Evolutionary conservation across 2,329 filamentous ascomycete genomes (phyloP).

Genomic region (Fusarium phyllophilum): DNA sequence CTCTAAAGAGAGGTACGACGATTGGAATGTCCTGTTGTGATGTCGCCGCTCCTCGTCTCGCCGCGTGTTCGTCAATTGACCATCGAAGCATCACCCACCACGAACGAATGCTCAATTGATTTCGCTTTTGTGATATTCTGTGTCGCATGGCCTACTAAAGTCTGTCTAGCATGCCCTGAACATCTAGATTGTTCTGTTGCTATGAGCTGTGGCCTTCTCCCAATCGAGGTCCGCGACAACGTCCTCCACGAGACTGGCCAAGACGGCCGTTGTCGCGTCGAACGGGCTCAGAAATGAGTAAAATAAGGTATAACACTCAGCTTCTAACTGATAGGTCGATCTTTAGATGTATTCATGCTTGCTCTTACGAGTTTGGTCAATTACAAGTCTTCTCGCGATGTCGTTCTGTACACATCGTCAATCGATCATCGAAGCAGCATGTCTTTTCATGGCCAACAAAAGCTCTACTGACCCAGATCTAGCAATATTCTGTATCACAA

Average conservation of each 20-base stretch:
- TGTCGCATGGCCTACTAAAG: background rate
- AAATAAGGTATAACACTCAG: accelerated
- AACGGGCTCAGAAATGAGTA: background rate
- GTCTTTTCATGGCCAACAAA: background rate
- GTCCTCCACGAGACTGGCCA: background rate
- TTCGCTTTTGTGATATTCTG: accelerated
- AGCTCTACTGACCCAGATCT: accelerated
- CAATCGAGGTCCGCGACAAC: background rate
- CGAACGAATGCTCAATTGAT: background rate
- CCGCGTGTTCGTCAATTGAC: too few species aligned
- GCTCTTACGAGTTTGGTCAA: too few species aligned
- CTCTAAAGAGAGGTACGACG: accelerated
- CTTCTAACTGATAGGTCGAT: accelerated
- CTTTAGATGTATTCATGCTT: accelerated
- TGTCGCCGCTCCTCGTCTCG: too few species aligned
- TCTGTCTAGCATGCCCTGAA: accelerated
- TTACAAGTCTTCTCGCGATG: background rate
- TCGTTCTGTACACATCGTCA: background rate
- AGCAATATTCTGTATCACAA: accelerated
- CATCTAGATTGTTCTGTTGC: too few species aligned
- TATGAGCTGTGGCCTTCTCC: background rate
- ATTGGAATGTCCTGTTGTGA: too few species aligned
- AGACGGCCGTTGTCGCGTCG: accelerated
- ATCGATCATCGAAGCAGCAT: background rate
- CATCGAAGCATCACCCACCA: background rate